Conservation (phyloP, 345 rosid genomes). For the Salix purpurea region DNA sequence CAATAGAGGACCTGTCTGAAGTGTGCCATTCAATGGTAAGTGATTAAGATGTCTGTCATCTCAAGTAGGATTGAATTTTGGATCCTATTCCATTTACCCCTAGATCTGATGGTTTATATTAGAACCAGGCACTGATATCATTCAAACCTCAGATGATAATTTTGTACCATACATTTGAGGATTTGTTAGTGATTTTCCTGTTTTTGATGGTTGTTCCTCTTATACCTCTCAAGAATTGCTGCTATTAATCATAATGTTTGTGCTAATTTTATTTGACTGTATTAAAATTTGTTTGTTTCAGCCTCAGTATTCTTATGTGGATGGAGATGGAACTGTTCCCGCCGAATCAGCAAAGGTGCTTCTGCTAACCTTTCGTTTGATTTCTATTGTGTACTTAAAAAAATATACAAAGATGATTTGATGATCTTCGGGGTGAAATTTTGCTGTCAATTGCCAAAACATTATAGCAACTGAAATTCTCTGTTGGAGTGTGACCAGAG, state of each 20-base stretch:
- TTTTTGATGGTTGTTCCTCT: neutral
- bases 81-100: no score
- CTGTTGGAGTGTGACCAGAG: no score
- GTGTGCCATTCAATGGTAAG: constrained; percentile 76
- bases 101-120: neutral
- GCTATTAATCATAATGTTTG: no score
- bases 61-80: neutral
- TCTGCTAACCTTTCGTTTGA: constrained; percentile 10
- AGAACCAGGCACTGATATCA: neutral
- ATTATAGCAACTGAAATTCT: no score
- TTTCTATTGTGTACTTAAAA: neutral
- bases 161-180: neutral
- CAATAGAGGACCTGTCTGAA: constrained; percentile 67
- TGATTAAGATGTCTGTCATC: constrained; percentile 11
- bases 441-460: no score
- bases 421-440: no score
- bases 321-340: constrained; percentile 96
- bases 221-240: no score
- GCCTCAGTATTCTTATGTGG: constrained; percentile 75
- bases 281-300: constrained; percentile 22
- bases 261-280: no score
- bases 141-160: neutral
- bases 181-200: neutral
- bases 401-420: no score
- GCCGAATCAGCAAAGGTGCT: constrained; percentile 74